phyloP scores from a whole-genome alignment of 495 filamentous ascomycete genomes.

The Penicillium subrubescens region DNA sequence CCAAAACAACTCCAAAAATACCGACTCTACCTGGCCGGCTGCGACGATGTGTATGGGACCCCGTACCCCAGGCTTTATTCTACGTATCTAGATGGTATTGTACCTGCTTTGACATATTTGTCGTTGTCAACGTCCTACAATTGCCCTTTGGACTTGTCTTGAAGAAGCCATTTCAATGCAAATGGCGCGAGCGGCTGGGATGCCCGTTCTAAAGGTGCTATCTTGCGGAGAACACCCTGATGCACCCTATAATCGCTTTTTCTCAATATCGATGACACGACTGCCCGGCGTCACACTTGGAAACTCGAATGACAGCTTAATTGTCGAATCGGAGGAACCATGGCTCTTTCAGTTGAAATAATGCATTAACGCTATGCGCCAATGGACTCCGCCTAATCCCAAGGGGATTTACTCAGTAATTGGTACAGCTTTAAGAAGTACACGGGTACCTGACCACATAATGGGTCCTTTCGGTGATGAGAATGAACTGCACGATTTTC shows the following conservation, averaged over 20 bases:
- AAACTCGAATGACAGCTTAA: conserved; percentile 12
- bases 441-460: conserved; percentile 18
- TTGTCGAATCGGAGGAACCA: conserved; percentile 18
- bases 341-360: conserved; percentile 21
- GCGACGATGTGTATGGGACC: conserved; percentile 17
- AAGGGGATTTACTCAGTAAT: conserved; percentile 16
- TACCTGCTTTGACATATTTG: conserved; percentile 21
- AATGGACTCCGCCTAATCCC: conserved; percentile 13
- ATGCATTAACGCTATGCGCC: conserved; percentile 21
- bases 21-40: conserved; percentile 10
- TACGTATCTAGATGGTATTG: conserved; percentile 35
- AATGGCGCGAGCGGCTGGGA: conserved; percentile 37
- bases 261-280: conserved; percentile 23
- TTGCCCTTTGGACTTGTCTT: conserved; percentile 38
- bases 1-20: background rate
- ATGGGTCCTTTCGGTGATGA: conserved; percentile 22
- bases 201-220: conserved; percentile 44
- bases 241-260: conserved; percentile 19
- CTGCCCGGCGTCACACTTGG: conserved; percentile 16
- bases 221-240: conserved; percentile 43
- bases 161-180: conserved; percentile 46
- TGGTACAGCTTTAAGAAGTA: conserved; percentile 11
- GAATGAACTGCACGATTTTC: conserved; percentile 17
- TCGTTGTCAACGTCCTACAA: conserved; percentile 27
- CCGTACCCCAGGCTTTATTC: conserved; percentile 26